Conservation (phyloP, 164 flowering plant genomes). For the Annona squamosa region DNA sequence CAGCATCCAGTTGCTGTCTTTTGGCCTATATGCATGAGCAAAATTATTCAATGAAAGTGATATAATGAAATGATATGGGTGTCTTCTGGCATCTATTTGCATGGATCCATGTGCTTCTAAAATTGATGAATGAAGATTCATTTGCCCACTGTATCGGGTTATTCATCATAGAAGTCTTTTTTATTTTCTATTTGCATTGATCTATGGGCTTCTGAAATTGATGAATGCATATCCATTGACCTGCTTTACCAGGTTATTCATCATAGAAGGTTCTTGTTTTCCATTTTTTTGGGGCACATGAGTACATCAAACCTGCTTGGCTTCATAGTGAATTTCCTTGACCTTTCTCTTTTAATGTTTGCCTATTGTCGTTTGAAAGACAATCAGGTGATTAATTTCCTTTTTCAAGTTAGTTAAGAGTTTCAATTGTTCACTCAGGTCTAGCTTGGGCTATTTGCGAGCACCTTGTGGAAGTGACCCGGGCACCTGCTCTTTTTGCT, state of each 20-base stretch:
- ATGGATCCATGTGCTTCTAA: too few species aligned
- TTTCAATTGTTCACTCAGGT: constrained; percentile 40
- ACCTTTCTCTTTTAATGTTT: not conserved
- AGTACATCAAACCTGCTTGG: not conserved
- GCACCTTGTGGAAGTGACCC: constrained; percentile 74
- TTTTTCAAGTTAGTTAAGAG: not conserved
- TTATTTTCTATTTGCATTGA: too few species aligned
- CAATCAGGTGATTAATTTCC: not conserved
- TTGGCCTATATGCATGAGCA: too few species aligned
- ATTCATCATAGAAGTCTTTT: too few species aligned
- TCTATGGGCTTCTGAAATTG: not conserved
- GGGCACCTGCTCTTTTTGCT: constrained; percentile 95
- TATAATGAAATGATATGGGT: too few species aligned
- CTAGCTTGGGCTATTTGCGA: constrained; percentile 99
- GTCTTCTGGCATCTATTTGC: too few species aligned
- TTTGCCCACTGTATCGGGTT: too few species aligned
- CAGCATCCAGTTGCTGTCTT: too few species aligned
- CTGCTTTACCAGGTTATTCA: not conserved
- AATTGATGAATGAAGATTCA: too few species aligned
- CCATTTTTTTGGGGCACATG: not conserved
- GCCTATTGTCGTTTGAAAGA: not conserved
- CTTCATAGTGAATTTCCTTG: not conserved
- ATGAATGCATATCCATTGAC: not conserved
- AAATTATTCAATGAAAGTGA: too few species aligned
- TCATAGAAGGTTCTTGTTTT: not conserved